Base-by-base conservation (phyloP, 2,329 filamentous ascomycete genomes). In the Ophiobolus disseminans region DNA sequence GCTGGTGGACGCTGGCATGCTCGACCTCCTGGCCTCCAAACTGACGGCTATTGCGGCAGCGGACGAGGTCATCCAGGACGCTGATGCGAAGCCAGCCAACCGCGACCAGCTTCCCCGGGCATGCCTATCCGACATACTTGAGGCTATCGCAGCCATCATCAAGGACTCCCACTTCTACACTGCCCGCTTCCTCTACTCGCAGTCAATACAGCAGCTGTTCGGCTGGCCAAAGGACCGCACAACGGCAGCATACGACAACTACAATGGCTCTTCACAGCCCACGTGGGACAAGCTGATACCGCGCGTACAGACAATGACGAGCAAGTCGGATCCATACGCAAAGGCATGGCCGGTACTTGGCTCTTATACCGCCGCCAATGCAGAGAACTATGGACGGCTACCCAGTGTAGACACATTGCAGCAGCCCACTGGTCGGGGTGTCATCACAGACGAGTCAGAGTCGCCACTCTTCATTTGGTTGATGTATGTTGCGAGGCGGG, bases 81-180 rank as follows among this genome's bases (percentile, higher is more conserved):
- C 50, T n/a, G 60, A 66, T 2, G 23, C 55, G 8, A 61, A 50
- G 43, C 54, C 45, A 6, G 31, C 56, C 3, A 48, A 46, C 16
- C 51, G 47, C 10, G 62, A 72, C 52, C 30, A 63, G 53, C 47
- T 68, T 2, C 75, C 79, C 11, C 78, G 76, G 13, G 78, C 83
- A 20, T 83, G 82, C 50, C 74, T 96, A 30, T 81, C 85, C 1
- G 84, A 85, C 8, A 82, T 96, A 14, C 75, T 97, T 5, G 87
- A 91, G 53, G 90, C 92, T 0, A 83, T 96, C 40, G 82, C 86
- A 16, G 82, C 86, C 36, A 88, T 97, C 38, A 83, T 96, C 40
- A 83, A 86, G 52, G 85, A 90, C 62, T 97, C 93, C 0, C 87
- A 86, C 58, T 89, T 87, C 71, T 84, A 91, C 45, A 86, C 90